phyloP scores from a whole-genome alignment of 148 eudicot genomes.

The Rhododendron mucronatum region DNA sequence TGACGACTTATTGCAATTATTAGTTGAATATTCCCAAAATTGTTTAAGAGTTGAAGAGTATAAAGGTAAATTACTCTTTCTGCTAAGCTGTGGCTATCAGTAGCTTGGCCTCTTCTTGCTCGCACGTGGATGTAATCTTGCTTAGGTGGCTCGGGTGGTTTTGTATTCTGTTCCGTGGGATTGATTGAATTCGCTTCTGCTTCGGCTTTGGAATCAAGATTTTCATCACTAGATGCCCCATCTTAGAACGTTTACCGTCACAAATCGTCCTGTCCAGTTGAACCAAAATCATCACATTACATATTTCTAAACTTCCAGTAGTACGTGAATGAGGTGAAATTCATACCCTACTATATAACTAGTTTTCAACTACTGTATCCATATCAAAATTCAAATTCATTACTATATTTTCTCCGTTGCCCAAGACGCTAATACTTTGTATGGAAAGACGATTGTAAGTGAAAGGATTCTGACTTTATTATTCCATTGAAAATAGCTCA shows the following conservation, averaged over 20 bases:
- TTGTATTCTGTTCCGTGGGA: slow-evolving; percentile 34
- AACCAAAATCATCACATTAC: neutral
- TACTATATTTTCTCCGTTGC: neutral
- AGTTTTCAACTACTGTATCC: too few relatives aligned
- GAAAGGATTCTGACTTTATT: neutral
- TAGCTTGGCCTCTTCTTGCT: slow-evolving; percentile 98
- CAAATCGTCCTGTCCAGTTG: slow-evolving; percentile 50
- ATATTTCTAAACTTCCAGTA: neutral
- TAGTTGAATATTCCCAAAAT: neutral
- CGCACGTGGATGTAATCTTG: slow-evolving; percentile 94
- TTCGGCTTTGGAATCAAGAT: slow-evolving; percentile 42
- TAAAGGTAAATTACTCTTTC: slow-evolving; percentile 60
- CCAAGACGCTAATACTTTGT: neutral
- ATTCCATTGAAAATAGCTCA: neutral
- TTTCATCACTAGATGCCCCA: slow-evolving; percentile 42
- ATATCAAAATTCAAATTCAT: neutral
- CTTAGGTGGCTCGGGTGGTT: slow-evolving; percentile 56
- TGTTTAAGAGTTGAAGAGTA: too few relatives aligned
- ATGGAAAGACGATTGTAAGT: neutral
- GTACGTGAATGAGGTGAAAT: neutral
- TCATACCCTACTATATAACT: neutral
- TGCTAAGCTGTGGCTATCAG: slow-evolving; percentile 94
- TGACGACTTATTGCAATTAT: neutral
- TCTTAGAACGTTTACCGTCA: slow-evolving; percentile 63
- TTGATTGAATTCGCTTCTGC: slow-evolving; percentile 52